Conservation (phyloP, 1,284 basidiomycete genomes). For the Apiotrichum domesticum region DNA sequence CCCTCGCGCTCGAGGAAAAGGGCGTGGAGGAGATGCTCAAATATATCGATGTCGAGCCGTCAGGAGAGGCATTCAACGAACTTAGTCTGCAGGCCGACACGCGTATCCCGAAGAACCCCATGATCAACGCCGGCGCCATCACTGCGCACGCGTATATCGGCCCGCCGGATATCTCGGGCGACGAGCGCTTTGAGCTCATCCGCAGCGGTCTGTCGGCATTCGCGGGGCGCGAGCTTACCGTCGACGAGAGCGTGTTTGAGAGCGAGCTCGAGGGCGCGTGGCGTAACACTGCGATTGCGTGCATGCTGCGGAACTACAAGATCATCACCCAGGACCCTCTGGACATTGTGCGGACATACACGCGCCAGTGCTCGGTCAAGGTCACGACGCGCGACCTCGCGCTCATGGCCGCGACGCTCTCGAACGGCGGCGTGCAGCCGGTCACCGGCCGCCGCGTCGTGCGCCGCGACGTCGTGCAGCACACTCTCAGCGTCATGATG, state of each 20-base stretch:
- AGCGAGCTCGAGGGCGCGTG: constrained; percentile 11
- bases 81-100: constrained; percentile 13
- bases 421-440: constrained; percentile 18
- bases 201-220: constrained; percentile 9
- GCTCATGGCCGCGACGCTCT: constrained; percentile 15
- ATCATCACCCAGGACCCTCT: constrained; percentile 7
- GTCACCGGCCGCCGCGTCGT: constrained; percentile 13
- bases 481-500: constrained; percentile 16
- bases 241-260: constrained; percentile 11
- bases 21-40: constrained; percentile 5
- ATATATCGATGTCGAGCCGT: constrained; percentile 14
- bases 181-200: constrained; percentile 12
- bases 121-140: constrained; percentile 21
- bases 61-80: constrained; percentile 18
- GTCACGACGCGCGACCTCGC: constrained; percentile 17
- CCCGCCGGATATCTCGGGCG: background rate
- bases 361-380: constrained; percentile 14
- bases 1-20: constrained; percentile 14
- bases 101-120: constrained; percentile 12
- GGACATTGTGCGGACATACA: constrained; percentile 11
- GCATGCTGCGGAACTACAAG: constrained; percentile 17
- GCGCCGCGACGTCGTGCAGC: constrained; percentile 12
- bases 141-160: constrained; percentile 12
- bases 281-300: constrained; percentile 14
- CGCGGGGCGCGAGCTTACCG: constrained; percentile 12